A percentile compares a stretch with the other conserved stretches of the same genome.
Evolutionary conservation across 2,329 filamentous ascomycete species (phyloP).

Genomic region (Phialophora expanda): DNA sequence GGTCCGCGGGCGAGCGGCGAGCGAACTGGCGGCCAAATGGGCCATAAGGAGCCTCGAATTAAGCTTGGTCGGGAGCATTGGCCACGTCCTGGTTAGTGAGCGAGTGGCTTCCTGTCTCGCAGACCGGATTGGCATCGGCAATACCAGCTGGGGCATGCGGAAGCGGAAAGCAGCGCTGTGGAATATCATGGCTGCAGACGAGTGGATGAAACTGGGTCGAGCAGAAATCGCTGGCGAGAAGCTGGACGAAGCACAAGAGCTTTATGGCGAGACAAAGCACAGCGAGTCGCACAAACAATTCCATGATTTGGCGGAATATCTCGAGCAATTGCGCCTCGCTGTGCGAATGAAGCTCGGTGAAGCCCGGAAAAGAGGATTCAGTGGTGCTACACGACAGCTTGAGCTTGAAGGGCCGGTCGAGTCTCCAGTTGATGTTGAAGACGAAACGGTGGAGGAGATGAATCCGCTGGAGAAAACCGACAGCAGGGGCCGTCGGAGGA

Average conservation of each 20-base stretch:
- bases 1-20: slow-evolving; percentile 75
- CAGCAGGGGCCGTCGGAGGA: slow-evolving; percentile 26
- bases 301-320: slow-evolving; percentile 57
- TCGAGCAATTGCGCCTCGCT: slow-evolving; percentile 51
- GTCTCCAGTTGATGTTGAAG: slow-evolving; percentile 49
- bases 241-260: slow-evolving; percentile 68
- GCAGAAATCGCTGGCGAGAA: slow-evolving; percentile 78
- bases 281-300: slow-evolving; percentile 53
- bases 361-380: slow-evolving; percentile 41
- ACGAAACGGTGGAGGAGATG: slow-evolving; percentile 39
- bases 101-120: slow-evolving; percentile 83
- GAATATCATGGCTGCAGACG: slow-evolving; percentile 80
- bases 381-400: slow-evolving; percentile 33
- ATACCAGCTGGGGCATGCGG: slow-evolving; percentile 71
- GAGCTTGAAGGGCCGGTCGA: slow-evolving; percentile 41
- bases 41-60: slow-evolving; percentile 79
- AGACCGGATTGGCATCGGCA: slow-evolving; percentile 70
- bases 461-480: slow-evolving; percentile 34
- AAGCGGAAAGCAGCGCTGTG: slow-evolving; percentile 87
- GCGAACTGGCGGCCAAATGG: slow-evolving; percentile 89
- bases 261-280: slow-evolving; percentile 56
- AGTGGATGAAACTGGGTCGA: slow-evolving; percentile 80
- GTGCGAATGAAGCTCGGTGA: slow-evolving; percentile 53
- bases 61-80: slow-evolving; percentile 67
- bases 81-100: slow-evolving; percentile 83